Evolutionary conservation across 768 basidiomycete genomes (phyloP).

Genomic region (Daedaleopsis sinensis): DNA sequence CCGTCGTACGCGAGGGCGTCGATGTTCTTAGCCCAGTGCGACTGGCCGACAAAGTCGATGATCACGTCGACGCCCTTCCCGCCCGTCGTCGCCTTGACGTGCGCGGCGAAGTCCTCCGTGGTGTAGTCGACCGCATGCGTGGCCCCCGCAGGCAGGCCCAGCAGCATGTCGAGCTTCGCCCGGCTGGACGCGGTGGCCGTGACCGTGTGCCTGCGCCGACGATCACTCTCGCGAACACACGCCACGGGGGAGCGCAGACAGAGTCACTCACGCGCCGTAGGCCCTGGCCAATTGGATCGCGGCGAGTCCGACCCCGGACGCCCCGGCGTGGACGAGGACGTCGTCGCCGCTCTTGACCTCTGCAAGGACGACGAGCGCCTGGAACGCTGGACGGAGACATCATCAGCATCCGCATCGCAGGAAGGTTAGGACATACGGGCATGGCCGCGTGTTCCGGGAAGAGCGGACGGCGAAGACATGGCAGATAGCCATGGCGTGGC

Average conservation of each 20-base stretch:
- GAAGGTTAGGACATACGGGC: not conserved
- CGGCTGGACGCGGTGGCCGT: conserved; percentile 85
- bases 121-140: conserved; percentile 86
- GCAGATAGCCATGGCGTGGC: too few relatives aligned
- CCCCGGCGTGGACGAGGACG: conserved; percentile 89
- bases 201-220: conserved; percentile 55
- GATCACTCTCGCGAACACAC: conserved; percentile 6
- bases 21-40: conserved; percentile 75
- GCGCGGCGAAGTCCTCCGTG: conserved; percentile 76
- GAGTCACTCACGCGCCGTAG: conserved; percentile 76
- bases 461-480: too few relatives aligned
- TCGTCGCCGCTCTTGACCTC: conserved; percentile 69
- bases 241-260: conserved; percentile 12
- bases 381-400: conserved; percentile 47
- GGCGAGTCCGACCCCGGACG: conserved; percentile 87
- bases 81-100: conserved; percentile 67
- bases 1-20: conserved; percentile 72
- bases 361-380: conserved; percentile 67
- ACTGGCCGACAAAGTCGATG: conserved; percentile 82
- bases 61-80: conserved; percentile 80
- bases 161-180: conserved; percentile 80
- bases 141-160: conserved; percentile 65
- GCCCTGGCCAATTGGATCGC: conserved; percentile 85
- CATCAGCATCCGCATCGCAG: not conserved
- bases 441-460: too few relatives aligned